Evolutionary conservation across 1,284 basidiomycete genomes (phyloP), one percentile per base, ranked within the genome.

Genomic region (Naganishia albida): DNA sequence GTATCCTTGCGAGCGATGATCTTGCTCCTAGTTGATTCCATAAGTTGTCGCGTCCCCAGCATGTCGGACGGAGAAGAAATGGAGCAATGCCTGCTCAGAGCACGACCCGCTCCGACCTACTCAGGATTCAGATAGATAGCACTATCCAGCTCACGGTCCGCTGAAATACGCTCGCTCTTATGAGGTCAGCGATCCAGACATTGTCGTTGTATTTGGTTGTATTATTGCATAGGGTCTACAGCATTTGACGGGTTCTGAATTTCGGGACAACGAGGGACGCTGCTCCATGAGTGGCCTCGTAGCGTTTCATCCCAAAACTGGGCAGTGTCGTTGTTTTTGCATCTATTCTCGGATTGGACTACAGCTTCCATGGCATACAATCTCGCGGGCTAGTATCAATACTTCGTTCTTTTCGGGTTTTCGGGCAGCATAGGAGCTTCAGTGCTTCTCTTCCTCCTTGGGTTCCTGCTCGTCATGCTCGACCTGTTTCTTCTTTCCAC

Each of bases 401-500:
- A n/a, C 25, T 51, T 62, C 34, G 34, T 4, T 34, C 34, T 10
- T 4, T 34, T 34, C 34, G 10, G 6, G 10, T 67, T n/a, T 55
- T 12, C 63, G 55, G 48, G 52, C 46, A 3, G 16, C 54, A 8
- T 67, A 15, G 23, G 16, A 28, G 16, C 49, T 34, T 28, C 38
- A 53, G 13, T 65, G 49, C n/a, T 64, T 54, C 20, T 66, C 51
- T 15, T 43, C 66, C 38, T 63, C 62, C 46, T 69, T 57, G 53
- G 67, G 64, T 26, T 67, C 63, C 52, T 65, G 59, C 69, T 73
- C 69, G 25, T 48, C 44, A 3, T 43, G 20, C 6, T 39, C 42
- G 25, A 50, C 44, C 20, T 50, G 48, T 28, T 68, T 69, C 44
- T 69, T 72, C 54, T 66, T 67, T 2, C 67, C 65, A 12, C 83